Base-by-base conservation (phyloP, 306 rosid genomes). In the Psophocarpus tetragonolobus region DNA sequence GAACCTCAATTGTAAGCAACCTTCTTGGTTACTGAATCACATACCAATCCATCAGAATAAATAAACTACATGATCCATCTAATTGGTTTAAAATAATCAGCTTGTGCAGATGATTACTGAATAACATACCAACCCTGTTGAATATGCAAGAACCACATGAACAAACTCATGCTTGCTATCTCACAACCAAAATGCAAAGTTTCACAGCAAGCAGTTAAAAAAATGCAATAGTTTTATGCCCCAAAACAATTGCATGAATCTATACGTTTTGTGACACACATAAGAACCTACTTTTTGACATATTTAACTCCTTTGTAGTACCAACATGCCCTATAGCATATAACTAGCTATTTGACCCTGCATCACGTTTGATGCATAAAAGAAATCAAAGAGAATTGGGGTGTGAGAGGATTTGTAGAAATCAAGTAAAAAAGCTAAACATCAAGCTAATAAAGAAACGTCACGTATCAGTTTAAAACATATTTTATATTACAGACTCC, bases 1-100 rank as follows among this genome's bases (percentile, higher is more conserved):
- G 58, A 78, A 39, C 33, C 68, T 44, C 47, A 74, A 80, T 65
- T 56, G 70, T 77, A 42, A 80, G 70, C 39, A 60, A 39, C 41
- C 11, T 41, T 63, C 50, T 57, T 2, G 23, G n/a, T n/a, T n/a
- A n/a, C n/a, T n/a, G n/a, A n/a, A 63, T 67, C 39, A n/a, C 27
- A 5, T n/a, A n/a, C n/a, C 11, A 41, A 20, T 8, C 57, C 56
- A 71, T 51, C 57, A 76, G 11, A 62, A 32, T 39, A 39, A 8
- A 32, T 21, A 20, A 75, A 51, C 38, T 13, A 41, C 75, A 71
- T 21, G 54, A 23, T 69, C 56, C 30, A 75, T 45, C 61, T 4
- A 35, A 63, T 17, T 0, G 2, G 10, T 50, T 54, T 17, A 26
- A 42, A 78, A 56, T 42, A 45, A 27, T 12, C 21, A 60, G 4